These are phyloP conservation scores for Neurospora terricola DNA, from an alignment of 495 filamentous ascomycete genomes.

Conservation along the genomic window DNA sequence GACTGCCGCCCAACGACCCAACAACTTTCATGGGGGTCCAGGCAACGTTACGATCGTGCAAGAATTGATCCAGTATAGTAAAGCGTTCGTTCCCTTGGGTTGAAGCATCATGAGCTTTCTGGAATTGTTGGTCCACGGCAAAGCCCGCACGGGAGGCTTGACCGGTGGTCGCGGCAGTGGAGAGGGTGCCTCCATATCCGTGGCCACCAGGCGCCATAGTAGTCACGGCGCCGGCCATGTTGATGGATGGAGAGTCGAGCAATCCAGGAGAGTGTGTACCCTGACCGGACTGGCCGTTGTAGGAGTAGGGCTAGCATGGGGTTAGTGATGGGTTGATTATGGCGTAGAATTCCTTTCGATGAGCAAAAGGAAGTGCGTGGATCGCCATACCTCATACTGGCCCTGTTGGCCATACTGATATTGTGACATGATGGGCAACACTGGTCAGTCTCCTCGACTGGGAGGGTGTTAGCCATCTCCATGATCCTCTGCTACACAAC, in stretches of 20 bases:
- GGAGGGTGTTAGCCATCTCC: background rate
- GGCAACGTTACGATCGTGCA: background rate
- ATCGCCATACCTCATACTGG: background rate
- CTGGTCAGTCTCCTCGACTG: background rate
- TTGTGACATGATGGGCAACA: background rate
- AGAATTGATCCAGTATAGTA: background rate
- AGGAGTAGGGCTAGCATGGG: background rate
- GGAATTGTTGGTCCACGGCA: background rate
- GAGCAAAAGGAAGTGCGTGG: background rate
- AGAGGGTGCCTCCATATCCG: background rate
- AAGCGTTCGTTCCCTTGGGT: background rate
- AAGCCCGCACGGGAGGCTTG: background rate
- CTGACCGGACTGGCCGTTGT: background rate
- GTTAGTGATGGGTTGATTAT: background rate
- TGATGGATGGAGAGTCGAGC: background rate
- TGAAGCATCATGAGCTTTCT: background rate
- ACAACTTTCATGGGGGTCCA: conserved; percentile 2
- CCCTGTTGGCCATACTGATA: background rate
- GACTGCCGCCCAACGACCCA: background rate
- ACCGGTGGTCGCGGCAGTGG: background rate
- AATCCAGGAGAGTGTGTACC: background rate
- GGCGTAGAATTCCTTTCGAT: background rate
- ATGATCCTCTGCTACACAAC: background rate
- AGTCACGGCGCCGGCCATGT: background rate
- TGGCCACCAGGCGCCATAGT: background rate